A percentile compares a stretch with the other conserved stretches of the same genome.
Conservation (phyloP, 1,284 basidiomycete genomes). For the Ustilago hordei region DNA sequence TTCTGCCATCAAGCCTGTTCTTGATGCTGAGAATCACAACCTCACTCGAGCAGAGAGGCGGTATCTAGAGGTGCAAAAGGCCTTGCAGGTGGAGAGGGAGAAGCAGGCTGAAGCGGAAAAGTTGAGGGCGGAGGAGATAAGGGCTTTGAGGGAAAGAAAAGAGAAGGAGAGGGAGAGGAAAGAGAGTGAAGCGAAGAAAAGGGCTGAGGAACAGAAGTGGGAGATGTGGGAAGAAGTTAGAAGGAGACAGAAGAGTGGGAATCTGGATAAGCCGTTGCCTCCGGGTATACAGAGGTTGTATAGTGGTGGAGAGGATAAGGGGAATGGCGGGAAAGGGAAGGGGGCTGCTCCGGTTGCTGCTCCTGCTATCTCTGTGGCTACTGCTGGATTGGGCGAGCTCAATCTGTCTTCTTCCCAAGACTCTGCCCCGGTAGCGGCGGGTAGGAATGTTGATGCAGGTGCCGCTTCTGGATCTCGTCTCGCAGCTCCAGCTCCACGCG, state of each 20-base stretch:
- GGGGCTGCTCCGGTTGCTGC: not conserved
- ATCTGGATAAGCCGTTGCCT: constrained; percentile 16
- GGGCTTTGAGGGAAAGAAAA: constrained; percentile 22
- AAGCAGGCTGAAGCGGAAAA: constrained; percentile 53
- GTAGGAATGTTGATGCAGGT: not conserved
- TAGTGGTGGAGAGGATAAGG: constrained; percentile 20
- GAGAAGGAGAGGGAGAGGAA: constrained; percentile 46
- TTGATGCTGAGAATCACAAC: constrained; percentile 22
- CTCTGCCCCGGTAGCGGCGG: not conserved
- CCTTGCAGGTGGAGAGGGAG: constrained; percentile 45
- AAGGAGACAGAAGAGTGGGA: constrained; percentile 40
- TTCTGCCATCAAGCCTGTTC: constrained; percentile 37
- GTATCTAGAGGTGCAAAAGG: constrained; percentile 54
- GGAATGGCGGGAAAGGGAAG: constrained; percentile 1
- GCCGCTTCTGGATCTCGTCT: not conserved
- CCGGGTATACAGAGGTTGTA: constrained; percentile 43
- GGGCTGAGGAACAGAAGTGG: constrained; percentile 54
- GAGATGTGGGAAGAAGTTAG: constrained; percentile 60
- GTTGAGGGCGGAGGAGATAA: constrained; percentile 27
- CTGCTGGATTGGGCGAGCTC: not conserved
- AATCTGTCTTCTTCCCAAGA: constrained; percentile 1
- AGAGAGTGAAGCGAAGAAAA: constrained; percentile 48
- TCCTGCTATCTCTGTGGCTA: not conserved
- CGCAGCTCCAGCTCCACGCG: not conserved
- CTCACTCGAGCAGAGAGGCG: constrained; percentile 43